Conservation (phyloP, 2,329 filamentous ascomycete genomes). For the Dothiorella sarmentorum region DNA sequence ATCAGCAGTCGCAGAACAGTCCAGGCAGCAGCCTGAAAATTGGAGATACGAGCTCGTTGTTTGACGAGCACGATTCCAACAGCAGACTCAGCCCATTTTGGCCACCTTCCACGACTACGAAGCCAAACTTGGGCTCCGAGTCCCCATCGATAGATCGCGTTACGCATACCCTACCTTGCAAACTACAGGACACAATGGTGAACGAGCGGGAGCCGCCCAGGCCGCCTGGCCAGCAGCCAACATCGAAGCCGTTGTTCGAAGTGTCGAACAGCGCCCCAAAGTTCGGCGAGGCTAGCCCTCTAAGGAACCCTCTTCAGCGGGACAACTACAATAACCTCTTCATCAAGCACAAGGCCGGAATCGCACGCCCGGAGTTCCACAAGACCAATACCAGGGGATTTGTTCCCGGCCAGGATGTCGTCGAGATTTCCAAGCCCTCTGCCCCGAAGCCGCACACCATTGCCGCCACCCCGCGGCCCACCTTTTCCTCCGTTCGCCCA, state of each 20-base stretch:
- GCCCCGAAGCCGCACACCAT: constrained; percentile 43
- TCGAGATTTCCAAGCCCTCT: constrained; percentile 49
- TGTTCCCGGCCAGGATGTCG: constrained; percentile 25
- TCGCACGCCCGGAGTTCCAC: constrained; percentile 51
- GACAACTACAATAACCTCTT: constrained; percentile 36
- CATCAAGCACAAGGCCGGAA: constrained; percentile 51
- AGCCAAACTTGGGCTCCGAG: neutral
- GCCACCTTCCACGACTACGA: neutral
- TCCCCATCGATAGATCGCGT: neutral
- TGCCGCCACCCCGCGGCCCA: constrained; percentile 49
- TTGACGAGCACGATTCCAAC: constrained; percentile 26
- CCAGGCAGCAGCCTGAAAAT: constrained; percentile 20
- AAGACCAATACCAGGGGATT: constrained; percentile 14
- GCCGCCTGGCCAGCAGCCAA: constrained; percentile 19
- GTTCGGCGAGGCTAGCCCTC: constrained; percentile 58
- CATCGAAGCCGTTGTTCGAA: neutral
- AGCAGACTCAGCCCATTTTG: neutral
- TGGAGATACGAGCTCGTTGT: constrained; percentile 30
- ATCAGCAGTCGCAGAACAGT: neutral
- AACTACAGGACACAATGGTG: constrained; percentile 42
- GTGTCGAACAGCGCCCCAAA: constrained; percentile 26
- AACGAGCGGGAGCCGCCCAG: constrained; percentile 49
- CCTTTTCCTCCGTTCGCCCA: constrained; percentile 52
- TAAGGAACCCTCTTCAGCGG: constrained; percentile 48
- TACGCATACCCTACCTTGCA: neutral